These are phyloP conservation scores for Trametes sanguinea DNA, from an alignment of 768 basidiomycete genomes.

Conservation along the genomic window DNA sequence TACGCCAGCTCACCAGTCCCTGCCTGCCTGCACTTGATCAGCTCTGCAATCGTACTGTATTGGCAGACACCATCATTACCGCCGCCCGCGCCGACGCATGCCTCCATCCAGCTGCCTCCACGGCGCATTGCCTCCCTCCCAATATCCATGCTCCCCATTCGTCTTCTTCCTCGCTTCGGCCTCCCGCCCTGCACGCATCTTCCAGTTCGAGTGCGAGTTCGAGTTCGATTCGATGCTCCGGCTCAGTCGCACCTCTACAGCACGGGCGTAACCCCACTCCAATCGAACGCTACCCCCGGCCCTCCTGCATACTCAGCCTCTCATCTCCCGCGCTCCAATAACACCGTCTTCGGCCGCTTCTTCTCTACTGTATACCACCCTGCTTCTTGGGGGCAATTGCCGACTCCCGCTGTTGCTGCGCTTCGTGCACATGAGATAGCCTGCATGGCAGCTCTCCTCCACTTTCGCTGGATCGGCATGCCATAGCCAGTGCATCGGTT, in stretches of 20 bases:
- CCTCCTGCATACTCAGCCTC: background rate
- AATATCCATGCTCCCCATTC: background rate
- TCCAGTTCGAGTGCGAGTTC: too few species aligned
- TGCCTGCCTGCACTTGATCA: slow-evolving; percentile 5
- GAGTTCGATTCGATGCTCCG: background rate
- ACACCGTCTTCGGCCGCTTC: too few species aligned
- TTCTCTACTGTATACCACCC: too few species aligned
- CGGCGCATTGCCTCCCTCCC: slow-evolving; percentile 6
- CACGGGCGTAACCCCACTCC: slow-evolving; percentile 1
- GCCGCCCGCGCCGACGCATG: too few species aligned
- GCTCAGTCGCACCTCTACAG: background rate
- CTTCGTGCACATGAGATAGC: background rate
- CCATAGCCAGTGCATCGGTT: background rate
- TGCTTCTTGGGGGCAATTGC: background rate
- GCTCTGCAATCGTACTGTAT: background rate
- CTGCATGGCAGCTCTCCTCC: background rate
- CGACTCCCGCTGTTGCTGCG: slow-evolving; percentile 12
- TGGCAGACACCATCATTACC: too few species aligned
- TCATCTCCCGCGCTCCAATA: background rate
- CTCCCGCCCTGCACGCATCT: slow-evolving; percentile 1
- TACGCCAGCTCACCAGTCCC: background rate
- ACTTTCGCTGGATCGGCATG: background rate
- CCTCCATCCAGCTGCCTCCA: too few species aligned
- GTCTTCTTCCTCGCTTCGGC: background rate
- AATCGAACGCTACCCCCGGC: background rate